Percentiles rank a stretch among this genome's conserved stretches.
Conservation (phyloP, 1,139 yeast species). For the Debaryomyces sp. region DNA sequence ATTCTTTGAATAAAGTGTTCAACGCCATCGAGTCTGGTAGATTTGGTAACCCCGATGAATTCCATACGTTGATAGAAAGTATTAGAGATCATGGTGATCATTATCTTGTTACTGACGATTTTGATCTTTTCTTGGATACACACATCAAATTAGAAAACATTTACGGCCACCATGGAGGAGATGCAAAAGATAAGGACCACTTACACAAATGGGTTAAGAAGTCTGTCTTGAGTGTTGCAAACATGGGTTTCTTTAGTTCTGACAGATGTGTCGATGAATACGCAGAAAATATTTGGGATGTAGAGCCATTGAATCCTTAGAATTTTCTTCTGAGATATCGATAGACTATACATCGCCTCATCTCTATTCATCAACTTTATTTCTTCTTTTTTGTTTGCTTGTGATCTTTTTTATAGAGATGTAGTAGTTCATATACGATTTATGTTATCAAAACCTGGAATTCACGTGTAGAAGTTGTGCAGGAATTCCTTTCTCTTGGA, state of each 20-base stretch:
- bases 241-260: conserved; percentile 90
- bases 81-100: conserved; percentile 77
- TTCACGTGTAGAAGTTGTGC: conserved; percentile 4
- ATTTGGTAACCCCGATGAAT: conserved; percentile 76
- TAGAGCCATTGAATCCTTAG: conserved; percentile 60
- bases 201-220: conserved; percentile 74
- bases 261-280: conserved; percentile 93
- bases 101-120: conserved; percentile 87
- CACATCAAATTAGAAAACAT: conserved; percentile 76
- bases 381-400: neutral
- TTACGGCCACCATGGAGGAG: conserved; percentile 54
- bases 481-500: neutral
- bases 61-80: conserved; percentile 66
- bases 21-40: conserved; percentile 65
- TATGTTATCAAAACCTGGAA: neutral
- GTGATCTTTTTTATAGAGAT: neutral
- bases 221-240: conserved; percentile 79
- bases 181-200: conserved; percentile 51
- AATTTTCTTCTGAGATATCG: neutral
- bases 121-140: conserved; percentile 81
- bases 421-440: neutral
- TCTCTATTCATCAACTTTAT: neutral
- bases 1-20: conserved; percentile 62
- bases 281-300: conserved; percentile 91
- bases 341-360: neutral